Evolutionary conservation across 1,284 basidiomycete species (phyloP).

Genomic region (Ceratobasidium sp.): DNA sequence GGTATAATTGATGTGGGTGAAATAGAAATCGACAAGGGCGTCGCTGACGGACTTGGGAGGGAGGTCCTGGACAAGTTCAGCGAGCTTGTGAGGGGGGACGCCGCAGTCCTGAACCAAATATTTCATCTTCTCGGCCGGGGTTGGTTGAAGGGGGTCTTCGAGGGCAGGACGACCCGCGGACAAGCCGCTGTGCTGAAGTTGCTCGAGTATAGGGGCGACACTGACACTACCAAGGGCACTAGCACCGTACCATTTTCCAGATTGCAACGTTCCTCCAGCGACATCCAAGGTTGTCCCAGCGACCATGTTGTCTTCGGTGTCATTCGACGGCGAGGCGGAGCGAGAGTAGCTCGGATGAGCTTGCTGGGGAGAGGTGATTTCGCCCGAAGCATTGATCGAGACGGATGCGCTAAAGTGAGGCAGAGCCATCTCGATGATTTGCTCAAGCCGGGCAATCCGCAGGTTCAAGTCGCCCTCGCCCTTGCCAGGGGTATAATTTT

Average conservation of each 20-base stretch:
- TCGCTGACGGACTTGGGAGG: constrained; percentile 81
- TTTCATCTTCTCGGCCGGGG: constrained; percentile 82
- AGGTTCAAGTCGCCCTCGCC: constrained; percentile 76
- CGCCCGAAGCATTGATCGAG: constrained; percentile 52
- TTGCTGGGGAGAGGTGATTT: constrained; percentile 33
- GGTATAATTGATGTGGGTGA: constrained; percentile 87
- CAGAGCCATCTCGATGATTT: constrained; percentile 80
- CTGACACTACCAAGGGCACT: constrained; percentile 82
- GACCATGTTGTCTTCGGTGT: constrained; percentile 73
- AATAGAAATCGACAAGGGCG: constrained; percentile 81
- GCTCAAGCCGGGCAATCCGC: constrained; percentile 77
- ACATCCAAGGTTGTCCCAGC: constrained; percentile 80
- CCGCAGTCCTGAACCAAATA: constrained; percentile 90
- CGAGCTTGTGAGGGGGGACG: constrained; percentile 87
- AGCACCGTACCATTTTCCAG: constrained; percentile 87
- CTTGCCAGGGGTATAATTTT: constrained; percentile 86
- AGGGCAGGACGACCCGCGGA: constrained; percentile 36
- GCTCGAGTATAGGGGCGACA: constrained; percentile 79
- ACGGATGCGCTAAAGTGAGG: constrained; percentile 66
- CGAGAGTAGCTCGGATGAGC: constrained; percentile 39
- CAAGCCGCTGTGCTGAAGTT: constrained; percentile 55
- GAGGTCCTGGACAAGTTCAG: constrained; percentile 88
- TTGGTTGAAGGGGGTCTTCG: constrained; percentile 53
- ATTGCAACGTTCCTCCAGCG: constrained; percentile 77
- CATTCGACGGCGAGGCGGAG: constrained; percentile 45